These are phyloP conservation scores for Pneumocystis wakefieldiae DNA, from an alignment of 1,139 yeast species.

Conservation along the genomic window DNA sequence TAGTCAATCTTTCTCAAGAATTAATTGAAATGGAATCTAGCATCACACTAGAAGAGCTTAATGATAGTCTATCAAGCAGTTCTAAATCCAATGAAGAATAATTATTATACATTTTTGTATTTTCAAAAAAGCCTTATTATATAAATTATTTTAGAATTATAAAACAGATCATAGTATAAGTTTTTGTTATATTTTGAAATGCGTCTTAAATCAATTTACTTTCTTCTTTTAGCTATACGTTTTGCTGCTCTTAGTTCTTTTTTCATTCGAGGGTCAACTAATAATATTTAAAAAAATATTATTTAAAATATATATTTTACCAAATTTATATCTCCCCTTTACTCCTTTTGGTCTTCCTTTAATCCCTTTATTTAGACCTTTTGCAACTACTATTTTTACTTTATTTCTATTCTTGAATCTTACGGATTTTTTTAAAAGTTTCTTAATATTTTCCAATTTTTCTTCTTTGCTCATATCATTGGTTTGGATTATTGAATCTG, in stretches of 20 bases:
- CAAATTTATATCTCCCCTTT: constrained; percentile 71
- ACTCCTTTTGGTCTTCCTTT: constrained; percentile 95
- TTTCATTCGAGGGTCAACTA: constrained; percentile 98
- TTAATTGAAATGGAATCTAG: not conserved
- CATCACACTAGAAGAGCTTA: not conserved
- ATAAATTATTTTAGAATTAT: not conserved
- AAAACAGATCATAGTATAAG: not conserved
- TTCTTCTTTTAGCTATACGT: constrained; percentile 75
- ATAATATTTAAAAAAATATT: constrained; percentile 23
- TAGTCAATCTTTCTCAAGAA: not conserved
- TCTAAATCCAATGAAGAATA: not conserved
- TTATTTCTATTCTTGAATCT: constrained; percentile 58
- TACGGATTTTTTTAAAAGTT: constrained; percentile 66
- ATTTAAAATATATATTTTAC: not conserved
- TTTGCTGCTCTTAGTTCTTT: constrained; percentile 88
- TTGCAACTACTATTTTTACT: constrained; percentile 82
- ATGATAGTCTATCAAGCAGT: not conserved
- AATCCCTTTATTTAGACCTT: constrained; percentile 68
- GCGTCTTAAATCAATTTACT: constrained; percentile 15
- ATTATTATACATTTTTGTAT: not conserved
- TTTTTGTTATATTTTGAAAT: not conserved
- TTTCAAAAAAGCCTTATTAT: not conserved
- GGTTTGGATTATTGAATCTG: constrained; percentile 82
- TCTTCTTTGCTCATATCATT: constrained; percentile 76
- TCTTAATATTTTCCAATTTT: constrained; percentile 82